A percentile compares a stretch with the other conserved stretches of the same genome.
phyloP scores from a whole-genome alignment of 2,329 filamentous ascomycete species.

The Huntiella omanensis region DNA sequence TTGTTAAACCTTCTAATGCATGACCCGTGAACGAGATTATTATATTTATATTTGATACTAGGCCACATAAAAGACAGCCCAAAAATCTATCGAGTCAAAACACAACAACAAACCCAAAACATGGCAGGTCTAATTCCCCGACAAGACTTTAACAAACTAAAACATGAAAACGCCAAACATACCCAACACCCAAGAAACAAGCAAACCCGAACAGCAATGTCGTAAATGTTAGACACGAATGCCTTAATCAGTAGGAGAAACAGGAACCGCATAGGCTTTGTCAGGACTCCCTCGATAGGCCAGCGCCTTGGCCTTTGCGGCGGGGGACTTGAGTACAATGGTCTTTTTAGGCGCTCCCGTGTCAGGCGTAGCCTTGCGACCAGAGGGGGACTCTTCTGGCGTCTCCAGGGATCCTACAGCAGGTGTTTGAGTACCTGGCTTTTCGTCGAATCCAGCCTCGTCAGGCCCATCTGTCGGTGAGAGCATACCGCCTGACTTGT shows the following conservation, averaged over 20 bases:
- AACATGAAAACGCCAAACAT: background rate
- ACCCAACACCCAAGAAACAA: background rate
- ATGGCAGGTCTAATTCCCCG: no score
- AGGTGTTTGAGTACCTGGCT: slow-evolving; percentile 5
- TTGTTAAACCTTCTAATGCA: no score
- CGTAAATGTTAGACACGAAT: background rate
- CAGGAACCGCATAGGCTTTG: slow-evolving; percentile 25
- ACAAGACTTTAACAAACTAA: background rate
- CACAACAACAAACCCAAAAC: no score
- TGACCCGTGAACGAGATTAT: no score
- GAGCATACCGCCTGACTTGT: slow-evolving; percentile 13
- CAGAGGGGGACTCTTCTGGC: slow-evolving; percentile 8
- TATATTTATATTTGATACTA: no score
- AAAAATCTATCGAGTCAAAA: no score
- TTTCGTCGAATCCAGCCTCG: background rate
- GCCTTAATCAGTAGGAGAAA: slow-evolving; percentile 2
- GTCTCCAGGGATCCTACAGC: slow-evolving; percentile 6
- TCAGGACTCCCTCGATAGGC: slow-evolving; percentile 45
- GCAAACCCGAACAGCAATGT: background rate
- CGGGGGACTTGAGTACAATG: slow-evolving; percentile 13
- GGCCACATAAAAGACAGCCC: no score
- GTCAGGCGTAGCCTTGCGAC: slow-evolving; percentile 5
- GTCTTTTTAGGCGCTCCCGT: slow-evolving; percentile 1
- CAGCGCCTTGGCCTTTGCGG: slow-evolving; percentile 26
- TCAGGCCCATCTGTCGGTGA: slow-evolving; percentile 8